A percentile compares a stretch with the other conserved stretches of the same genome.
Evolutionary conservation across 768 basidiomycete genomes (phyloP).

Genomic region (Sporobolomyces phaffii): DNA sequence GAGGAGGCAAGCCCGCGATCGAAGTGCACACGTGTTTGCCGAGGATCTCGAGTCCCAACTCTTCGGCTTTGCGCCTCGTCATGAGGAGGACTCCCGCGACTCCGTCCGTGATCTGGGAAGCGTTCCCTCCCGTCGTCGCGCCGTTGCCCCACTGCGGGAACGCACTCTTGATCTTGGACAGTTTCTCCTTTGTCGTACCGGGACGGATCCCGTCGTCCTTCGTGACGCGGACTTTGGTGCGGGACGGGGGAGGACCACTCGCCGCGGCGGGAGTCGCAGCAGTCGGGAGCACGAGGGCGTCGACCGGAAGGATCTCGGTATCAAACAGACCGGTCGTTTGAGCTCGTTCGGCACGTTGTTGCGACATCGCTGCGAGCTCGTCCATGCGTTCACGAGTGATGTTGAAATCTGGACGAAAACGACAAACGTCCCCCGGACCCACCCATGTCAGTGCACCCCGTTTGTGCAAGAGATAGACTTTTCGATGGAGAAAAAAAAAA

Average conservation of each 20-base stretch:
- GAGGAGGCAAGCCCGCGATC: constrained; percentile 65
- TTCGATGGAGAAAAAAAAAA: constrained; percentile 44
- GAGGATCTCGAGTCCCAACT: constrained; percentile 64
- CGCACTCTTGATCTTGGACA: constrained; percentile 77
- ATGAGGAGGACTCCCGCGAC: constrained; percentile 76
- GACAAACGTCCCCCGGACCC: too few relatives aligned
- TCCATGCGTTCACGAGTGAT: constrained; percentile 75
- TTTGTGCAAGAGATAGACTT: too few relatives aligned
- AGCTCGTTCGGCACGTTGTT: constrained; percentile 74
- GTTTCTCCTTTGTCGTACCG: constrained; percentile 70
- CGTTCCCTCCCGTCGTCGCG: constrained; percentile 58
- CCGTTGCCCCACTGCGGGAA: constrained; percentile 62
- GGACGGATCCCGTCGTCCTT: constrained; percentile 78
- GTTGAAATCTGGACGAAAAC: constrained; percentile 54
- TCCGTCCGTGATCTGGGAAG: constrained; percentile 85
- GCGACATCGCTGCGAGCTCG: constrained; percentile 73
- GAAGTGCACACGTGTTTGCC: constrained; percentile 71
- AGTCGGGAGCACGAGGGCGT: constrained; percentile 51
- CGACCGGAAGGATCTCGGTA: constrained; percentile 73
- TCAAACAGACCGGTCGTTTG: constrained; percentile 75
- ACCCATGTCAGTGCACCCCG: too few relatives aligned
- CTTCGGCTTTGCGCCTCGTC: constrained; percentile 70
- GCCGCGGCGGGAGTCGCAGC: constrained; percentile 61
- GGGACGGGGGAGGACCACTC: constrained; percentile 52
- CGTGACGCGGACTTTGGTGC: constrained; percentile 61